A percentile compares a stretch with the other conserved stretches of the same genome.
Evolutionary conservation across 106 monocot species (phyloP).

Genomic region (Allium sativum): DNA sequence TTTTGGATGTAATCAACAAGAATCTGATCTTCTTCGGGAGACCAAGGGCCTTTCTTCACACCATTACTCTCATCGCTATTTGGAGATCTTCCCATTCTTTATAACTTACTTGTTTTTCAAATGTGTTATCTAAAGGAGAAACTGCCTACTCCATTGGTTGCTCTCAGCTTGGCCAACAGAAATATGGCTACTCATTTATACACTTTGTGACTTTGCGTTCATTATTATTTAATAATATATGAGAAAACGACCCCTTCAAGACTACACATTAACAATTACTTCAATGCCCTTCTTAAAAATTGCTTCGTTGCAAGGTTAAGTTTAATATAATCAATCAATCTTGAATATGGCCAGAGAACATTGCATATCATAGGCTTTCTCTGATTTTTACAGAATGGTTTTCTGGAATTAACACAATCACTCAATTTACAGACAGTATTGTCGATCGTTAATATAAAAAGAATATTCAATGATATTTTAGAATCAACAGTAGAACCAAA

Average conservation of each 20-base stretch:
- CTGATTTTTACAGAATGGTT: background rate
- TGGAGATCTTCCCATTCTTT: slow-evolving; percentile 40
- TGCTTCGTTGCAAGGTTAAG: too few relatives aligned
- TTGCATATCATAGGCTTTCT: background rate
- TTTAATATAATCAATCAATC: too few relatives aligned
- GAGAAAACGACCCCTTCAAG: slow-evolving; percentile 9
- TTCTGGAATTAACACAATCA: background rate
- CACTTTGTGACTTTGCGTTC: slow-evolving; percentile 5
- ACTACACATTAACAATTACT: slow-evolving; percentile 1
- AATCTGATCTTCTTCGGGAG: slow-evolving; percentile 76
- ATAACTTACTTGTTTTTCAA: background rate
- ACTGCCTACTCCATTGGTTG: slow-evolving; percentile 6
- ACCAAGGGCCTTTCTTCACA: slow-evolving; percentile 94
- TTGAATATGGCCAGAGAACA: background rate
- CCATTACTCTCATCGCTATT: slow-evolving; percentile 65
- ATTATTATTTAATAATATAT: background rate
- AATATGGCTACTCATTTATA: slow-evolving; percentile 21
- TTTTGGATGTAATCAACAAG: slow-evolving; percentile 65
- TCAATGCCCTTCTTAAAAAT: background rate
- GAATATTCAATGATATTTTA: too few relatives aligned
- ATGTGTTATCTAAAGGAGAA: background rate
- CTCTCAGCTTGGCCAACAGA: slow-evolving; percentile 10
- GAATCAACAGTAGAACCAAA: too few relatives aligned
- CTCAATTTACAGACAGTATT: background rate
- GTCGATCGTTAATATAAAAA: too few relatives aligned